These are phyloP conservation scores for Asterophora lycoperdoides DNA, from an alignment of 768 basidiomycete genomes.

Conservation along the genomic window DNA sequence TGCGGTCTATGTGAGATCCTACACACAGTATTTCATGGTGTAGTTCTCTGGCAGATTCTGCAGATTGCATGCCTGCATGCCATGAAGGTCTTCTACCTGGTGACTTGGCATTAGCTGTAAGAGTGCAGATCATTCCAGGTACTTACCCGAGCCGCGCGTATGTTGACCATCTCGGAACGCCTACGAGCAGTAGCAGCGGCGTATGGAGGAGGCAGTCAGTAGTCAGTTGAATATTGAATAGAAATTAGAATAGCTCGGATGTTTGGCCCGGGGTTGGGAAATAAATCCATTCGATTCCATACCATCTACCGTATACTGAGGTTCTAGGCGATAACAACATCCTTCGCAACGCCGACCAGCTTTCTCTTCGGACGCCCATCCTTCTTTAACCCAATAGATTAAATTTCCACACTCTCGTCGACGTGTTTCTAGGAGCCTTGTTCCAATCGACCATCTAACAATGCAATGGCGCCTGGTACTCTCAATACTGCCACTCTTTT, in stretches of 20 bases:
- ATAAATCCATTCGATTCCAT: too few species aligned
- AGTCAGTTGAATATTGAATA: neutral
- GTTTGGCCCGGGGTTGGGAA: neutral
- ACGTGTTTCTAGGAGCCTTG: slow-evolving; percentile 23
- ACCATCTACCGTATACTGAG: neutral
- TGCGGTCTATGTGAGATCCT: neutral
- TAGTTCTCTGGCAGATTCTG: slow-evolving; percentile 96
- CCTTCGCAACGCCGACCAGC: slow-evolving; percentile 38
- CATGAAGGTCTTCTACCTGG: slow-evolving; percentile 82
- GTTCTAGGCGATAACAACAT: slow-evolving; percentile 36
- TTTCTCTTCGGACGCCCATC: slow-evolving; percentile 43
- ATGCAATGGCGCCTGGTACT: slow-evolving; percentile 29
- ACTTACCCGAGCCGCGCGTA: slow-evolving; percentile 39
- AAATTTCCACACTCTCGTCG: slow-evolving; percentile 35
- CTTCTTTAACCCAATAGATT: slow-evolving; percentile 38
- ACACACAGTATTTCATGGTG: slow-evolving; percentile 74
- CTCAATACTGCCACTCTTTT: slow-evolving; percentile 11
- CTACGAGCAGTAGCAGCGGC: neutral
- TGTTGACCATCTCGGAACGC: slow-evolving; percentile 32
- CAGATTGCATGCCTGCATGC: slow-evolving; percentile 95
- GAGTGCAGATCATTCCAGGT: neutral
- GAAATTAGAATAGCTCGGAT: neutral
- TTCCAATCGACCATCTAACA: slow-evolving; percentile 38
- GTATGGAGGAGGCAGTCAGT: neutral
- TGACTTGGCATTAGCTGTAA: neutral